Conservation (phyloP, 2,329 filamentous ascomycete species). For the Penicillium hesseltinei region DNA sequence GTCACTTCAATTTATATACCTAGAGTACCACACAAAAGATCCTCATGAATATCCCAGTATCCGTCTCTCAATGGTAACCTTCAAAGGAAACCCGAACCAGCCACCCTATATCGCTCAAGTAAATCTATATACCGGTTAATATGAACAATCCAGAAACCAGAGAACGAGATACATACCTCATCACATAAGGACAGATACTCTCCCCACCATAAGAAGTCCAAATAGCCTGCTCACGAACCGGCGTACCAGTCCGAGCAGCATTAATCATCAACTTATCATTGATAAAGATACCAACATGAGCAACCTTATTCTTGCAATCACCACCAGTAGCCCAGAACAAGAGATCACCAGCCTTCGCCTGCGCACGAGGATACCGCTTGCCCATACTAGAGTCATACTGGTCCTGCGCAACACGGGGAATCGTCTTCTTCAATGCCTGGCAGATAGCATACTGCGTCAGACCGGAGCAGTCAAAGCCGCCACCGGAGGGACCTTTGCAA, state of each 20-base stretch:
- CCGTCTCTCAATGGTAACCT: not conserved
- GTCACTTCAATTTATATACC: not conserved
- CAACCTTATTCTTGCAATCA: slow-evolving; percentile 20
- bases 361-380: slow-evolving; percentile 16
- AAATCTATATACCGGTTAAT: not conserved
- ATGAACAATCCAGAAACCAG: not conserved
- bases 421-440: slow-evolving; percentile 20
- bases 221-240: slow-evolving; percentile 27
- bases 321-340: slow-evolving; percentile 26
- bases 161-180: slow-evolving; percentile 19
- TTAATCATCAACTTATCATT: slow-evolving; percentile 25
- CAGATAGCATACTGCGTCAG: slow-evolving; percentile 28
- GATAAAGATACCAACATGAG: slow-evolving; percentile 27
- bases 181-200: slow-evolving; percentile 25
- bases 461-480: slow-evolving; percentile 30
- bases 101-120: not conserved
- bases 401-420: slow-evolving; percentile 25
- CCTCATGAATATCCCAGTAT: not conserved
- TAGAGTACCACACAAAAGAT: no score
- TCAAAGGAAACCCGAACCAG: not conserved
- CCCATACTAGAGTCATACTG: slow-evolving; percentile 25
- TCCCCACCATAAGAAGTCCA: slow-evolving; percentile 28
- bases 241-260: slow-evolving; percentile 26
- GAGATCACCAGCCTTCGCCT: slow-evolving; percentile 26
- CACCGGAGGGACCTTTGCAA: slow-evolving; percentile 21